These are phyloP conservation scores for Penicillium verrucosum DNA, from an alignment of 2,329 filamentous ascomycete species.

Conservation along the genomic window DNA sequence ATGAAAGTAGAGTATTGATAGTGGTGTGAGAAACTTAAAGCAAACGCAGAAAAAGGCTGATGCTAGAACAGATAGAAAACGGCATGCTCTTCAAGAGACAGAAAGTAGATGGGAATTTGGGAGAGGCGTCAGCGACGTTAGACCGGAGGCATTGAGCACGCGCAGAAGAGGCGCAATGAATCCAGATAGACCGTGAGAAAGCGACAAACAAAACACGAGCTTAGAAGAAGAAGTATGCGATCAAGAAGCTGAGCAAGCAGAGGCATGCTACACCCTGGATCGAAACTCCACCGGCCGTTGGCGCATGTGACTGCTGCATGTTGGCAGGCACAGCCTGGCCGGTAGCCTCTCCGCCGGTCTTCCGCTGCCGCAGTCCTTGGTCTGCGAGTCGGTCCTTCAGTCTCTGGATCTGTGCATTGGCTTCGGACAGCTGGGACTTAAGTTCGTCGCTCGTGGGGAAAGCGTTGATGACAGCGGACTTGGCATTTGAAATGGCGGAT, in stretches of 20 bases:
- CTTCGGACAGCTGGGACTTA: constrained; percentile 69
- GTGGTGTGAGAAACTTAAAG: constrained; percentile 12
- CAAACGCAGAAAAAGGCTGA: constrained; percentile 24
- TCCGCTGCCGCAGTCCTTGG: constrained; percentile 74
- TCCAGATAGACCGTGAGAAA: constrained; percentile 7
- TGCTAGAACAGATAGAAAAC: constrained; percentile 25
- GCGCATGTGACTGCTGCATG: constrained; percentile 55
- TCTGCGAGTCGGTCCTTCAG: constrained; percentile 64
- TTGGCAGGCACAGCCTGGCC: constrained; percentile 50
- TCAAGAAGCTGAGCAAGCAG: constrained; percentile 84
- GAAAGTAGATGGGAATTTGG: constrained; percentile 22
- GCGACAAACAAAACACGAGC: constrained; percentile 10
- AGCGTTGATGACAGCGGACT: constrained; percentile 49
- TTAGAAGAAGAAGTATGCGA: constrained; percentile 96
- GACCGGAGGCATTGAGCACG: constrained; percentile 22
- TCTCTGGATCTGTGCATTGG: constrained; percentile 68
- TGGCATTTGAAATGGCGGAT: constrained; percentile 37
- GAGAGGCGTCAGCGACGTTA: constrained; percentile 25
- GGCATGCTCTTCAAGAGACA: constrained; percentile 26
- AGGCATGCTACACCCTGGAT: constrained; percentile 79
- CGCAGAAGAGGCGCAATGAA: constrained; percentile 8
- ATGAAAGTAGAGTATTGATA: constrained; percentile 22
- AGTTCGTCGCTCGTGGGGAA: constrained; percentile 59
- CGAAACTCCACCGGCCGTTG: constrained; percentile 70
- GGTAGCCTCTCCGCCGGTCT: constrained; percentile 55